Base-by-base conservation (phyloP, 352 stramenopile genomes). In the Phytopythium montanum region DNA sequence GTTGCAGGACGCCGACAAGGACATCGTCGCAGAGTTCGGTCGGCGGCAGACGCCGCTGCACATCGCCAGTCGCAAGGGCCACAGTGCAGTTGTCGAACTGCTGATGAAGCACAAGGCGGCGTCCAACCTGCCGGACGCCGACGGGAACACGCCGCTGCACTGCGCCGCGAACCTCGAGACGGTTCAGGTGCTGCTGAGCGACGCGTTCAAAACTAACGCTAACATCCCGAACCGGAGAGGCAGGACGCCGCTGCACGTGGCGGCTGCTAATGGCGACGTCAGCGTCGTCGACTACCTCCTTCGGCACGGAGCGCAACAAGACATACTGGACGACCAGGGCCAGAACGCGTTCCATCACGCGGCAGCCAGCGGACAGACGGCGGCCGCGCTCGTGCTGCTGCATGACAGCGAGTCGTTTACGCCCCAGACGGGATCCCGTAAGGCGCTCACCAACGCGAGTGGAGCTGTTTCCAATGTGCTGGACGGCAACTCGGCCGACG, bases 271-370 rank as follows among this genome's bases (percentile, higher is more conserved):
- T 21, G 86, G 86, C 46, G 73, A 90, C 42, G 81, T 93, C n/a
- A 81, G 75, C n/a, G 70, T 92, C 16, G 84, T 95, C 13, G 75
- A 87, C 51, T 73, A 90, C 50, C 67, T 95, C 10, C 78, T 93
- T 21, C 80, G 72, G 14, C 72, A 90, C 62, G 76, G 77, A 41
- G 82, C 81, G 4, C 72, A 94, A 34, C 80, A 88, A 59, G 75
- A 87, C 44, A 79, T 86, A 52, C 58, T 94, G 2, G 86, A 95
- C 54, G 86, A 95, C 42, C 81, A 95, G 73, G 86, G 86, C 1
- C 86, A 95, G 52, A 93, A 72, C 12, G 81, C 86, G 5, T 94
- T 95, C 58, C 82, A 94, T 45, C 68, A 92, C 28, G 86, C 86
- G 18, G 79, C 86, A 56, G 84, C 82, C 12, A 88, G 92, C 54